phyloP scores from a whole-genome alignment of 2,329 filamentous ascomycete genomes.

The Monilinia polystroma region DNA sequence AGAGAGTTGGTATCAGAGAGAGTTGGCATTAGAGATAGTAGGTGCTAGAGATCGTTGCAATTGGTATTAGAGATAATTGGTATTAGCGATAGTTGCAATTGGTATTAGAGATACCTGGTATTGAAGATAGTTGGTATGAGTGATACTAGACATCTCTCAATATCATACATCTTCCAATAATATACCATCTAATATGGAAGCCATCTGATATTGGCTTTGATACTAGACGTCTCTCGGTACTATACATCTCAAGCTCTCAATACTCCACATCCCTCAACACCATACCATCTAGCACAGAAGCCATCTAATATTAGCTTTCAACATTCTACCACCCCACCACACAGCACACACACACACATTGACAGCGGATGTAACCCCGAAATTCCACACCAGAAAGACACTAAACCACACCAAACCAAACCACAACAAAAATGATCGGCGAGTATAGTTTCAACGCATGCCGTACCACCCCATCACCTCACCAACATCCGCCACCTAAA shows the following conservation, averaged over 20 bases:
- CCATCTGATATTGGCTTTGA: no score
- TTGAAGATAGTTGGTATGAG: neutral
- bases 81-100: no score
- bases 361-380: constrained; percentile 1
- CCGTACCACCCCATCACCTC: neutral
- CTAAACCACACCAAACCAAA: neutral
- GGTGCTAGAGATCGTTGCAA: no score
- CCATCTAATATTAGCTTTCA: neutral
- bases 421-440: neutral
- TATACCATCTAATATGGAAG: no score
- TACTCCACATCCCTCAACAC: neutral
- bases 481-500: neutral
- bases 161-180: no score
- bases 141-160: no score
- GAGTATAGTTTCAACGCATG: constrained; percentile 2
- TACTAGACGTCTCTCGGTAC: no score
- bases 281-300: neutral
- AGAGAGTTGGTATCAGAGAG: no score
- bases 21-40: no score
- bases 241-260: neutral
- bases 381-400: neutral
- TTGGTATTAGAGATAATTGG: no score
- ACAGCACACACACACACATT: neutral
- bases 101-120: no score
- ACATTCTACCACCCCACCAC: neutral